These are phyloP conservation scores for Metschnikowia kofuensis DNA, from an alignment of 805 yeast species.

Conservation along the genomic window DNA sequence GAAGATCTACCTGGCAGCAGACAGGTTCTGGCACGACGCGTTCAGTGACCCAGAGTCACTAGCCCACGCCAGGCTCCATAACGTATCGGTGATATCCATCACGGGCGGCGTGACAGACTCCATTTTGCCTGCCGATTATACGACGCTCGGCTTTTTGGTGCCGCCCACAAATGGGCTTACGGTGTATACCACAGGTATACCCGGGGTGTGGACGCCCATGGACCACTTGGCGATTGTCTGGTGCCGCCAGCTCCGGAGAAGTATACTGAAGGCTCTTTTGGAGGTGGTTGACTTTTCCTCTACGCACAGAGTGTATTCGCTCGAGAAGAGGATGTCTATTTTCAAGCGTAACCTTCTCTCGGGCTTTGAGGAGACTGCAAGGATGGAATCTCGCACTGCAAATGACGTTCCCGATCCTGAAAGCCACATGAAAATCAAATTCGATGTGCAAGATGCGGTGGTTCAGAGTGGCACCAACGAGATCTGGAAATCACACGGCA, in stretches of 20 bases:
- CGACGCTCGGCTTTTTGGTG: slow-evolving; percentile 65
- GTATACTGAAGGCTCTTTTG: slow-evolving; percentile 56
- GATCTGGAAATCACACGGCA: slow-evolving; percentile 10
- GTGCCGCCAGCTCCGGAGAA: slow-evolving; percentile 84
- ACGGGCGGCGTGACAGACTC: slow-evolving; percentile 85
- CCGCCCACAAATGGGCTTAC: slow-evolving; percentile 80
- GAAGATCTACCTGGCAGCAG: slow-evolving; percentile 67
- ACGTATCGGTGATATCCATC: slow-evolving; percentile 74
- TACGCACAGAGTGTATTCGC: slow-evolving; percentile 48
- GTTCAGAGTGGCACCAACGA: slow-evolving; percentile 8
- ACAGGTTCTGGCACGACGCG: slow-evolving; percentile 76
- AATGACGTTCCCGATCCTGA: background rate
- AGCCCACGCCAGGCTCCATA: slow-evolving; percentile 37
- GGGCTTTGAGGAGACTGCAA: slow-evolving; percentile 51
- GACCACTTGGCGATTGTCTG: slow-evolving; percentile 95
- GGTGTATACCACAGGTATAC: slow-evolving; percentile 80
- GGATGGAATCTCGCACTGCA: slow-evolving; percentile 17
- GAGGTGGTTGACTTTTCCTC: slow-evolving; percentile 52
- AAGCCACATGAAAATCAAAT: slow-evolving; percentile 7
- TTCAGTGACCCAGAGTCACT: slow-evolving; percentile 27
- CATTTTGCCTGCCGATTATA: slow-evolving; percentile 86
- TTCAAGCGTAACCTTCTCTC: slow-evolving; percentile 48
- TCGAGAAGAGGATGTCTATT: slow-evolving; percentile 55
- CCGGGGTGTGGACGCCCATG: slow-evolving; percentile 88
- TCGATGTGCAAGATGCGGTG: slow-evolving; percentile 11